These are phyloP conservation scores for Tolypocladium inflatum DNA, from an alignment of 2,329 filamentous ascomycete species.

Conservation along the genomic window DNA sequence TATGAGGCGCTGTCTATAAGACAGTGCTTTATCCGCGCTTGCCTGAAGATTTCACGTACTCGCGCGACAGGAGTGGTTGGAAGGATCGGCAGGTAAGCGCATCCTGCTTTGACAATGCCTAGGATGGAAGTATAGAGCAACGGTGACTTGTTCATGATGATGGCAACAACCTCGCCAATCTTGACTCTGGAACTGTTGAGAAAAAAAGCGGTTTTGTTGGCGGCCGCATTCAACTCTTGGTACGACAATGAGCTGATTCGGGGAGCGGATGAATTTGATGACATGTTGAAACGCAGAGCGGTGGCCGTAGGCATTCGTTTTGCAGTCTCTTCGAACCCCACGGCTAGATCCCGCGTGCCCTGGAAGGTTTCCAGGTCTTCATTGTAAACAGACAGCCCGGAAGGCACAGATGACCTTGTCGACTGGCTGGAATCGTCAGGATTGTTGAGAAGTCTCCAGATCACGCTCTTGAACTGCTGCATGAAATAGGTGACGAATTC, in stretches of 20 bases:
- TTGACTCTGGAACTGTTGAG: slow-evolving; percentile 37
- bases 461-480: slow-evolving; percentile 50
- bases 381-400: slow-evolving; percentile 40
- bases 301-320: slow-evolving; percentile 35
- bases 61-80: slow-evolving; percentile 59
- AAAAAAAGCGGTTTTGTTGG: slow-evolving; percentile 52
- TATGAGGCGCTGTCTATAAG: slow-evolving; percentile 26
- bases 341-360: slow-evolving; percentile 34
- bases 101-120: slow-evolving; percentile 63
- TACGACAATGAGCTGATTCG: slow-evolving; percentile 47
- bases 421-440: slow-evolving; percentile 8
- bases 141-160: slow-evolving; percentile 69
- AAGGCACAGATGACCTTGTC: slow-evolving; percentile 14
- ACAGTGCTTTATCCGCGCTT: slow-evolving; percentile 42
- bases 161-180: slow-evolving; percentile 53
- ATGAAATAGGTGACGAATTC: slow-evolving; percentile 47
- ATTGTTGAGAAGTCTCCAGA: slow-evolving; percentile 17
- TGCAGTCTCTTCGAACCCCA: slow-evolving; percentile 45
- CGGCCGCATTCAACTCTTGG: slow-evolving; percentile 47
- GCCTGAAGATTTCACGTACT: slow-evolving; percentile 49
- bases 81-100: slow-evolving; percentile 71
- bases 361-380: slow-evolving; percentile 19
- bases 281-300: slow-evolving; percentile 56
- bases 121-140: slow-evolving; percentile 66
- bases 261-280: slow-evolving; percentile 12